These are phyloP conservation scores for Plasmodium relictum DNA, from an alignment of 169 alveolate species.

Conservation along the genomic window DNA sequence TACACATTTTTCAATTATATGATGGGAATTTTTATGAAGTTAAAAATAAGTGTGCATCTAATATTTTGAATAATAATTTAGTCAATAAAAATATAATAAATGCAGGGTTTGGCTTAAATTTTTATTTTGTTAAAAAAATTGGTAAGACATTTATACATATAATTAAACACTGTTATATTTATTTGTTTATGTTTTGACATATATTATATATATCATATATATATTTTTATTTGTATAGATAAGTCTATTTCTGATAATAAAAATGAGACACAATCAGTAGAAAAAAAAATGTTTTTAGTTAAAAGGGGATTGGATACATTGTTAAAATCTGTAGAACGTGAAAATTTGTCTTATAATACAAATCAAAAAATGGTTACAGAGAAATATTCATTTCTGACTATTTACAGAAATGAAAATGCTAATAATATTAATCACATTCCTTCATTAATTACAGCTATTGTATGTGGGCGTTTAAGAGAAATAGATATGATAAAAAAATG, in stretches of 20 bases:
- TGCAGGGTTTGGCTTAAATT: slow-evolving; percentile 50
- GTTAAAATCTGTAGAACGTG: slow-evolving; percentile 24
- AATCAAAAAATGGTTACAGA: slow-evolving; percentile 25
- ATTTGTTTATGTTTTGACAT: background rate
- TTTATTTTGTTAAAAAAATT: slow-evolving; percentile 1
- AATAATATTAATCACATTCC: slow-evolving; percentile 40
- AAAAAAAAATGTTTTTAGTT: slow-evolving; percentile 21
- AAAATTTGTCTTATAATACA: slow-evolving; percentile 13
- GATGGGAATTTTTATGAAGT: slow-evolving; percentile 21
- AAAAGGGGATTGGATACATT: slow-evolving; percentile 9
- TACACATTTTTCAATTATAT: slow-evolving; percentile 23
- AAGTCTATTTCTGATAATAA: slow-evolving; percentile 10
- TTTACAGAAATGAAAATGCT: slow-evolving; percentile 48
- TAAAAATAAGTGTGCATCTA: slow-evolving; percentile 9
- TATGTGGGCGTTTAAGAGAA: slow-evolving; percentile 30
- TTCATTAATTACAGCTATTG: slow-evolving; percentile 60
- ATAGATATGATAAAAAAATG: slow-evolving; percentile 17
- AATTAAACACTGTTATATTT: background rate
- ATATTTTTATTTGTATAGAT: slow-evolving; percentile 9
- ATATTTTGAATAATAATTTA: slow-evolving; percentile 9
- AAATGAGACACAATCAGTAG: slow-evolving; percentile 4
- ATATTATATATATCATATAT: slow-evolving; percentile 4
- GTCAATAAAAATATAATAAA: slow-evolving; percentile 17
- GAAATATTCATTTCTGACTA: slow-evolving; percentile 30
- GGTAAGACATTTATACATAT: slow-evolving; percentile 19